phyloP scores from a whole-genome alignment of 2,329 filamentous ascomycete species.

The Colletotrichum sidae region DNA sequence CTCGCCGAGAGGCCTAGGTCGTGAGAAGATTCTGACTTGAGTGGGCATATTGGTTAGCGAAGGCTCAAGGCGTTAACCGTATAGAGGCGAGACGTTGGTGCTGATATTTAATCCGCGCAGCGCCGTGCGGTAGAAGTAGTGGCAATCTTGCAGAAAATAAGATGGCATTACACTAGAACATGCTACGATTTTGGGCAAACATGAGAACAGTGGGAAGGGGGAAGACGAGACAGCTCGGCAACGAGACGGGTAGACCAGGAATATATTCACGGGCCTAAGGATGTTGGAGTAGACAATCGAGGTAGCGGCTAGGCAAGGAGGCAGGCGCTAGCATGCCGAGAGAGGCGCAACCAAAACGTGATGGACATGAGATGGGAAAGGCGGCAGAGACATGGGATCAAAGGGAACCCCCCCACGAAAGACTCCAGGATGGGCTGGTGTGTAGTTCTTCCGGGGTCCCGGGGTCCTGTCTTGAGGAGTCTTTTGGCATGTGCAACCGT shows the following conservation, averaged over 20 bases:
- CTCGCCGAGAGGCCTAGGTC: constrained; percentile 79
- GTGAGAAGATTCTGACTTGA: constrained; percentile 58
- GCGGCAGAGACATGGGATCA: constrained; percentile 33
- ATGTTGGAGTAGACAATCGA: constrained; percentile 20
- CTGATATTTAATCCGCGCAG: constrained; percentile 86
- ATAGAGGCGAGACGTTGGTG: constrained; percentile 81
- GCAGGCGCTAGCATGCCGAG: constrained; percentile 13
- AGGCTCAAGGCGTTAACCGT: constrained; percentile 64
- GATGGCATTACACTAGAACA: constrained; percentile 75
- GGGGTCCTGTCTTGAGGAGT: constrained; percentile 20
- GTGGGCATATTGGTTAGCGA: constrained; percentile 48
- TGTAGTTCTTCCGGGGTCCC: constrained; percentile 19
- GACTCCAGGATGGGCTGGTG: constrained; percentile 30
- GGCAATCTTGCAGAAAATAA: constrained; percentile 87
- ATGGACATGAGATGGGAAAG: constrained; percentile 28
- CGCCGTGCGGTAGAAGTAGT: constrained; percentile 93
- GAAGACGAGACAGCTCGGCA: constrained; percentile 4
- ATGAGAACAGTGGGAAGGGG: constrained; percentile 7
- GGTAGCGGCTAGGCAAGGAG: constrained; percentile 12
- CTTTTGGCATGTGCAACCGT: constrained; percentile 35
- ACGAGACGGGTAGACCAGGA: constrained; percentile 10
- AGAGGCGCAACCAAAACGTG: constrained; percentile 14
- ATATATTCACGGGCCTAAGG: constrained; percentile 38
- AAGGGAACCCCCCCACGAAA: constrained; percentile 36
- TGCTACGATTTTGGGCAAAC: constrained; percentile 23